These are phyloP conservation scores for Metarhizium robertsii DNA, from an alignment of 2,329 filamentous ascomycete species.

Conservation along the genomic window DNA sequence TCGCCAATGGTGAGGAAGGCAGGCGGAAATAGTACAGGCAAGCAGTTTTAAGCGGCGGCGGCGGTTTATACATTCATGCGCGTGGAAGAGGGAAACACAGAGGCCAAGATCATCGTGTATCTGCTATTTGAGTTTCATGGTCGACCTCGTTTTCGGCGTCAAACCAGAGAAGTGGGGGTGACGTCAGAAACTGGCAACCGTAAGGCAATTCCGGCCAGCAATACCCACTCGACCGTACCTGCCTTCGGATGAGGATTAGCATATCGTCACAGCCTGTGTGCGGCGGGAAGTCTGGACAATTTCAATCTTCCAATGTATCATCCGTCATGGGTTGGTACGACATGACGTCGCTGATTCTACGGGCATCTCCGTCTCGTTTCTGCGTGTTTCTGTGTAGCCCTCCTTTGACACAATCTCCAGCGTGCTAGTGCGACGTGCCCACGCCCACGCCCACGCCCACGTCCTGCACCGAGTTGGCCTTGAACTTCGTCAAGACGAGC, in stretches of 20 bases:
- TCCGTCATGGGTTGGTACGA: no score
- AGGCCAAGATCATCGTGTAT: not conserved
- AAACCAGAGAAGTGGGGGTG: slow-evolving; percentile 17
- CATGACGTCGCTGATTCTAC: no score
- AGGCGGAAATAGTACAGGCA: not conserved
- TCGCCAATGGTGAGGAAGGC: not conserved
- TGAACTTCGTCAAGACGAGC: no score
- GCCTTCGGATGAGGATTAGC: not conserved
- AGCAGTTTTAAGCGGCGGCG: not conserved
- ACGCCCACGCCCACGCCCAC: no score
- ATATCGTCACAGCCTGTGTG: no score
- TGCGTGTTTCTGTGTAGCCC: no score
- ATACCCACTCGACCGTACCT: not conserved
- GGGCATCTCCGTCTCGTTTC: no score
- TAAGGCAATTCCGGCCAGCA: not conserved
- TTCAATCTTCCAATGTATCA: no score
- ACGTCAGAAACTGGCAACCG: slow-evolving; percentile 16
- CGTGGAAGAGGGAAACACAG: not conserved
- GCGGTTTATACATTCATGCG: not conserved
- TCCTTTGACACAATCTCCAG: no score
- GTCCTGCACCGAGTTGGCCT: no score
- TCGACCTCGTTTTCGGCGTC: slow-evolving; percentile 2
- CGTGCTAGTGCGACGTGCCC: no score
- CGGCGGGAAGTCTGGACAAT: no score
- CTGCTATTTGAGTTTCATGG: not conserved